These are phyloP conservation scores for Capsicum rhomboideum DNA, from an alignment of 257 asterid species.

Conservation along the genomic window DNA sequence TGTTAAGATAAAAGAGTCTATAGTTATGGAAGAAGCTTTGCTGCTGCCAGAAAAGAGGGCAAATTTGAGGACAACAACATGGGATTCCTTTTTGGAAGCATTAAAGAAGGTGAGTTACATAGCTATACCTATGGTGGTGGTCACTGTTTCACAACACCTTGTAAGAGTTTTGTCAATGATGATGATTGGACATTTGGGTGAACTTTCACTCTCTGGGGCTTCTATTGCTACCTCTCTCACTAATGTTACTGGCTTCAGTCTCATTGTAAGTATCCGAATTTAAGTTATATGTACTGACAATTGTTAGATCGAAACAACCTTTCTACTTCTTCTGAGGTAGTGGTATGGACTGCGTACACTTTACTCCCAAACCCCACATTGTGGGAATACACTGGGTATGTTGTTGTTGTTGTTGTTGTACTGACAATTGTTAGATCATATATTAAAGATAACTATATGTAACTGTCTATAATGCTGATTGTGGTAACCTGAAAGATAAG, in stretches of 20 bases:
- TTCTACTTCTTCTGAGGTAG: too few relatives aligned
- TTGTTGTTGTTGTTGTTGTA: too few relatives aligned
- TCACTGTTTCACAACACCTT: conserved; percentile 26
- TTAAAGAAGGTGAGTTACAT: conserved; percentile 17
- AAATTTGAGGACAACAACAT: neutral
- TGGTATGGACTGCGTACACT: too few relatives aligned
- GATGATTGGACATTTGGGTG: conserved; percentile 37
- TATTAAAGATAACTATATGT: too few relatives aligned
- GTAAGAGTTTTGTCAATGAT: conserved; percentile 23
- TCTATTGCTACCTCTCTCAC: conserved; percentile 33
- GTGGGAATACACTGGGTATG: too few relatives aligned
- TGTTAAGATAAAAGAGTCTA: neutral
- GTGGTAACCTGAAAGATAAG: too few relatives aligned
- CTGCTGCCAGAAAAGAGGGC: neutral
- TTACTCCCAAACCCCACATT: too few relatives aligned
- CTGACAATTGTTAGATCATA: too few relatives aligned
- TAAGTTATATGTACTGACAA: neutral
- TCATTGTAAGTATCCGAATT: conserved; percentile 13
- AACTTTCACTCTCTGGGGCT: conserved; percentile 27
- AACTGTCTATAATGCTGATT: too few relatives aligned
- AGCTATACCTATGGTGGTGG: conserved; percentile 29
- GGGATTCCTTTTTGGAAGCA: conserved; percentile 7
- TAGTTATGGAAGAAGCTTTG: conserved; percentile 13
- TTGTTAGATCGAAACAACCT: too few relatives aligned
- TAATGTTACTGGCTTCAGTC: conserved; percentile 37